Base-by-base conservation (phyloP, 2,329 filamentous ascomycete genomes). In the Coleophoma crateriformis region DNA sequence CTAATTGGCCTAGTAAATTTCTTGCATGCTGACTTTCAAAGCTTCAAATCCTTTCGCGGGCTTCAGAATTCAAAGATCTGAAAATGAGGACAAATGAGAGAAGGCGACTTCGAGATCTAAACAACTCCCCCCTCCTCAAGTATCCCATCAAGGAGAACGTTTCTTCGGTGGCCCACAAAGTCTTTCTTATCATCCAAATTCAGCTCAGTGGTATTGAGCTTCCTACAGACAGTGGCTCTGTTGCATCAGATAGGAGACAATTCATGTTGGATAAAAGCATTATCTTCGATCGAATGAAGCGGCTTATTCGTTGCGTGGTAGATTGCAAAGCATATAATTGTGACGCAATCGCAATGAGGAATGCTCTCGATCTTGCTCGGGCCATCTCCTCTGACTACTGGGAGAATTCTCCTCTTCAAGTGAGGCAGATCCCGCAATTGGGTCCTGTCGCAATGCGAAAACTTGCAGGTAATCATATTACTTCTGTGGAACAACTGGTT, bases 341-440 rank as follows among this genome's bases (percentile, higher is more conserved):
- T 27, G 90, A 97, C 63, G 84, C 88, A 0, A 66, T 82, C 4
- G 78, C 85, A 2, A 76, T 82, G 2, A 78, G 78, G 27, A 82
- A 84, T 53, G 86, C 86, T 6, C 75, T 97, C 2, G 87, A 92
- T 61, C 76, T 97, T 6, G 78, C 86, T 44, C 78, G 92, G 50
- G 90, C 88, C 55, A 70, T 97, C 46, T 78, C 81, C 19, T 87
- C 90, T 2, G 80, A 78, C 1, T 74, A 76, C 1, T 67, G 91
- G 94, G 94, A 99, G 61, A 83, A 87, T 33, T 87, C 84, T 2
- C 81, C 88, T 0, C 74, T 86, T 19, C 88, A 96, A 57, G 78
- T 99, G 61, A 86, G 87, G 52, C 92, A 97, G 64, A 77, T 99
- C 2, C 82, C 88, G 0, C 79, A 83, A 3, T 79, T 97, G 53